phyloP scores from a whole-genome alignment of 2,329 filamentous ascomycete genomes.

The Penicillium sp. region DNA sequence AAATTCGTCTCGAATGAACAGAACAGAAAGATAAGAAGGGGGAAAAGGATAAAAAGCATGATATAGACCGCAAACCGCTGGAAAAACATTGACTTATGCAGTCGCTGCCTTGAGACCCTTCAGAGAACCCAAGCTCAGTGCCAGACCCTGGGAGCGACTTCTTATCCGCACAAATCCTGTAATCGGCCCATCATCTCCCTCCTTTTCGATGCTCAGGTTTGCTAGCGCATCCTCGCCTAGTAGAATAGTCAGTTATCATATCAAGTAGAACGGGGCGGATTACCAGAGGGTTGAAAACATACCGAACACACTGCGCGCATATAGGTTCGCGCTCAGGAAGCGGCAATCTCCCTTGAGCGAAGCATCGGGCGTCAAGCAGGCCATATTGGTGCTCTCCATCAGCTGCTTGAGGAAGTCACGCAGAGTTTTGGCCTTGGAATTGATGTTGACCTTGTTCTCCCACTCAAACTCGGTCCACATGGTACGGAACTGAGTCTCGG shows the following conservation, averaged over 20 bases:
- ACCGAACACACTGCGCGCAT: constrained; percentile 97
- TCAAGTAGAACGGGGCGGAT: neutral
- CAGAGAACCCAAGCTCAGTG: constrained; percentile 86
- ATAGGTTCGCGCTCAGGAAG: constrained; percentile 95
- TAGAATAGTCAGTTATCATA: constrained; percentile 24
- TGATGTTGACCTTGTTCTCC: constrained; percentile 99
- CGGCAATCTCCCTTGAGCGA: constrained; percentile 97
- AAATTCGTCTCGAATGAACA: constrained; percentile 32
- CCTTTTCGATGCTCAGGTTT: constrained; percentile 96
- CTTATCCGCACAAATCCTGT: constrained; percentile 97
- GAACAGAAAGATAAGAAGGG: constrained; percentile 20
- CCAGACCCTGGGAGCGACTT: constrained; percentile 92
- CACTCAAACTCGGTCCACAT: constrained; percentile 99
- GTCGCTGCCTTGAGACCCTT: constrained; percentile 82
- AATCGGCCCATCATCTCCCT: constrained; percentile 90
- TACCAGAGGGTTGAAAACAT: constrained; percentile 45
- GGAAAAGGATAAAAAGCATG: constrained; percentile 25
- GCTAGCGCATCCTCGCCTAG: constrained; percentile 95
- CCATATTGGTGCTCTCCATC: constrained; percentile 99
- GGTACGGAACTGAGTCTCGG: constrained; percentile 97
- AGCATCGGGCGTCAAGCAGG: constrained; percentile 91
- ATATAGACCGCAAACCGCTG: constrained; percentile 34
- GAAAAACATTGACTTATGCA: constrained; percentile 37
- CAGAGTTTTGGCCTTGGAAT: constrained; percentile 89
- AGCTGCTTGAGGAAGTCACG: constrained; percentile 89